Base-by-base conservation (phyloP, 2,329 filamentous ascomycete genomes). In the Nakataea oryzae region DNA sequence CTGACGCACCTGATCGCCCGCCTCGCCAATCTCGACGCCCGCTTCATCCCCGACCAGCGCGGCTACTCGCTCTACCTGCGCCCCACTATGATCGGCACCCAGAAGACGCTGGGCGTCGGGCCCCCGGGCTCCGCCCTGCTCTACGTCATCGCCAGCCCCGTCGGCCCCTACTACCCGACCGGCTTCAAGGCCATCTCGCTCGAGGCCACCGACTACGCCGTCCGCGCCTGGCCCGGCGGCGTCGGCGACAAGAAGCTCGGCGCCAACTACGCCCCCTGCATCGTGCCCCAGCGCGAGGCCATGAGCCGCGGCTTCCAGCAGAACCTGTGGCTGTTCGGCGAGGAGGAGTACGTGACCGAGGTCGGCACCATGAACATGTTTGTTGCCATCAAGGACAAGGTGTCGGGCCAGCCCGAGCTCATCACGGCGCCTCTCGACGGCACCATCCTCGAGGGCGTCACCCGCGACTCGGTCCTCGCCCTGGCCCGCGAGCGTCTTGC, bases 301-400 rank as follows among this genome's bases (percentile, higher is more conserved):
- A 91, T 92, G 57, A 89, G 87, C 74, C 86, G 92, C 62, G 95
- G 95, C 27, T 96, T 93, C 83, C 93, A 97, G 78, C 95, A 99
- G 80, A 99, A 97, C 77, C 82, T 99, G 61, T 99, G 95, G 95
- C 80, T 99, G 34, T 99, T 97, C 72, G 93, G 93, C 56, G 88
- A 96, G 71, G 91, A 97, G 75, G 91, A 97, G 74, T 96, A 88
- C 71, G 88, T 97, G 63, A 99, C 95, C 58, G 95, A 99, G 77
- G 95, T 97, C 62, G 95, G 95, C 70, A 97, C 95, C 63, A 99
- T 99, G 95, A 99, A 99, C 78, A 86, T 99, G 74, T 99, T 97
- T 71, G 88, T 89, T 34, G 93, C 89, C 55, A 77, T 97, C 69
- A 86, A 86, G 78, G 86, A 96, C 79, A 90, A 90, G 81, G 82